A percentile compares a stretch with the other conserved stretches of the same genome.
phyloP scores from a whole-genome alignment of 768 basidiomycete genomes.

The Lyophyllum atratum region DNA sequence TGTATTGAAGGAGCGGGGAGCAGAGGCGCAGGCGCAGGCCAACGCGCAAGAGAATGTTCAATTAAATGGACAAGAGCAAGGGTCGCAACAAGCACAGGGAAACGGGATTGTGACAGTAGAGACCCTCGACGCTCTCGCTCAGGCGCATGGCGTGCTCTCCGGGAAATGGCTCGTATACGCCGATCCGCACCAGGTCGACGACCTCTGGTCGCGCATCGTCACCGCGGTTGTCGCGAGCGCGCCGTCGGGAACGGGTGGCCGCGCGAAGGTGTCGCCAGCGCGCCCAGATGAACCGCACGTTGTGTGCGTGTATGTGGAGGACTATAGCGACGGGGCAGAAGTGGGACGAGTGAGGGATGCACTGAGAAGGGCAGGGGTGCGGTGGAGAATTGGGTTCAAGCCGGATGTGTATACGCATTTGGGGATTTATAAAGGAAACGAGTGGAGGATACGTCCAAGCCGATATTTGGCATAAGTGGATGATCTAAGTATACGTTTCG shows the following conservation, averaged over 20 bases:
- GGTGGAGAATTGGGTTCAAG: constrained; percentile 41
- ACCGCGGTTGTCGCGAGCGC: constrained; percentile 14
- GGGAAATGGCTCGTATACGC: constrained; percentile 44
- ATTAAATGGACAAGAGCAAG: background rate
- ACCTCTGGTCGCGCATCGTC: constrained; percentile 36
- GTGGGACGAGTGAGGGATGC: constrained; percentile 33
- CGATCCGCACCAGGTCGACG: constrained; percentile 30
- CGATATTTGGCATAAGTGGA: constrained; percentile 20
- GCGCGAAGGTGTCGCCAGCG: constrained; percentile 37
- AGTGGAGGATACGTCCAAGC: constrained; percentile 36
- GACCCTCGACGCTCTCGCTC: constrained; percentile 35
- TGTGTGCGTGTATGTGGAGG: constrained; percentile 37
- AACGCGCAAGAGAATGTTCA: background rate
- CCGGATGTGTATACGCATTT: constrained; percentile 40
- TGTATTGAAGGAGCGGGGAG: constrained; percentile 6
- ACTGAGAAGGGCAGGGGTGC: constrained; percentile 33
- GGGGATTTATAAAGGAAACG: constrained; percentile 37
- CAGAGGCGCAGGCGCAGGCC: background rate
- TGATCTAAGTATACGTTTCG: background rate
- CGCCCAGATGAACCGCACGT: constrained; percentile 32
- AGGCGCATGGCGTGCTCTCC: constrained; percentile 26
- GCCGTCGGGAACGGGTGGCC: constrained; percentile 17
- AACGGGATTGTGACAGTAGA: constrained; percentile 26
- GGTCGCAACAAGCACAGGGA: background rate
- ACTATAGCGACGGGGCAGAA: constrained; percentile 26